phyloP scores from a whole-genome alignment of 345 rosid genomes.

The Ailanthus altissimus region DNA sequence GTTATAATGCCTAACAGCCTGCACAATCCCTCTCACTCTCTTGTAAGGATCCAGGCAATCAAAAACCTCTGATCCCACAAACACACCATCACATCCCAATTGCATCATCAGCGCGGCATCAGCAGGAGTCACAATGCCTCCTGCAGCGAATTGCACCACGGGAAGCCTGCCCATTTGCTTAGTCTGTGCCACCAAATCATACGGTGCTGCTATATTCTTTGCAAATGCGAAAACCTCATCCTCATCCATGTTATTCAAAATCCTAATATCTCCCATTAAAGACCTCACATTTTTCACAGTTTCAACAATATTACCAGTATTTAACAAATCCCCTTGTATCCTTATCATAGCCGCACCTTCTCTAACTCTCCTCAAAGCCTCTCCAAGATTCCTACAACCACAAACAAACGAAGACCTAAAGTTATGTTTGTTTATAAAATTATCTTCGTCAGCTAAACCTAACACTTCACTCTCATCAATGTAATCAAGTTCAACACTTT shows the following conservation, averaged over 20 bases:
- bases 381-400: conserved; percentile 45
- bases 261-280: conserved; percentile 43
- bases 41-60: conserved; percentile 47
- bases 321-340: conserved; percentile 35
- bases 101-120: conserved; percentile 80
- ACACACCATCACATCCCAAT: conserved; percentile 66
- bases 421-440: conserved; percentile 52
- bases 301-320: conserved; percentile 35
- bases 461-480: conserved; percentile 64
- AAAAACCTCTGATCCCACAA: conserved; percentile 51
- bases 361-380: conserved; percentile 41
- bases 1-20: conserved; percentile 61
- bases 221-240: conserved; percentile 60
- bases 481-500: conserved; percentile 50
- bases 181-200: conserved; percentile 61
- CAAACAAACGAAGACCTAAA: conserved; percentile 45
- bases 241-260: conserved; percentile 51
- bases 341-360: conserved; percentile 51
- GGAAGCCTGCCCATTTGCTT: conserved; percentile 72
- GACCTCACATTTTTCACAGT: conserved; percentile 40
- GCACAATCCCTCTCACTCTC: conserved; percentile 51
- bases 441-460: conserved; percentile 49
- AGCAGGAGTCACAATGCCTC: conserved; percentile 60
- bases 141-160: conserved; percentile 55
- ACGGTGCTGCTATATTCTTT: conserved; percentile 54